phyloP scores from a whole-genome alignment of 139 green algal species.

The Parachlorella kessleri region DNA sequence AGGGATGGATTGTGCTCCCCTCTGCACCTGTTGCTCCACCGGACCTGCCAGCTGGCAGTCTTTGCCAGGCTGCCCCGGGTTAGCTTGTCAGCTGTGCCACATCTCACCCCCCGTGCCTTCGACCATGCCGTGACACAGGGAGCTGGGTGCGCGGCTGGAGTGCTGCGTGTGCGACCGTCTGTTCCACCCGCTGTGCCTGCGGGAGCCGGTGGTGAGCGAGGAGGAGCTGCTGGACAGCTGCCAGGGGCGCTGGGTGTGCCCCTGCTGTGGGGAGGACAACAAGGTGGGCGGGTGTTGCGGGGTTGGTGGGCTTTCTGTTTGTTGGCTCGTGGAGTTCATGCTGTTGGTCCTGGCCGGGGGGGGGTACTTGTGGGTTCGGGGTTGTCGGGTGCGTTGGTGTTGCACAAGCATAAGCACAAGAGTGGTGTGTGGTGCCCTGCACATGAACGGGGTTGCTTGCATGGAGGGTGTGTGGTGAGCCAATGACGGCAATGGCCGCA shows the following conservation, averaged over 20 bases:
- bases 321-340: too few species aligned
- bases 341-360: too few species aligned
- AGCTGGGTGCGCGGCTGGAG: constrained; percentile 33
- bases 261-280: constrained; percentile 39
- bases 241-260: constrained; percentile 41
- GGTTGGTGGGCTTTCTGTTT: too few species aligned
- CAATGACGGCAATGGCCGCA: too few species aligned
- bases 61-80: background rate
- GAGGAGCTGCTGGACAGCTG: constrained; percentile 23
- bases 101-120: background rate
- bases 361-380: too few species aligned
- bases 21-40: background rate
- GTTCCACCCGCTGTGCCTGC: constrained; percentile 69
- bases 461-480: too few species aligned
- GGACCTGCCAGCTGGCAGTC: background rate
- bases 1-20: too few species aligned
- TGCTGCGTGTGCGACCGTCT: constrained; percentile 35
- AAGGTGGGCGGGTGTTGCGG: constrained; percentile 6
- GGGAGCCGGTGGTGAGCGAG: constrained; percentile 36
- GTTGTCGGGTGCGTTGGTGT: too few species aligned
- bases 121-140: background rate
- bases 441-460: too few species aligned
- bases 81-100: background rate
- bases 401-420: too few species aligned
- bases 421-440: too few species aligned